These are phyloP conservation scores for Cercospora citrullina DNA, from an alignment of 2,329 filamentous ascomycete species.

Conservation along the genomic window DNA sequence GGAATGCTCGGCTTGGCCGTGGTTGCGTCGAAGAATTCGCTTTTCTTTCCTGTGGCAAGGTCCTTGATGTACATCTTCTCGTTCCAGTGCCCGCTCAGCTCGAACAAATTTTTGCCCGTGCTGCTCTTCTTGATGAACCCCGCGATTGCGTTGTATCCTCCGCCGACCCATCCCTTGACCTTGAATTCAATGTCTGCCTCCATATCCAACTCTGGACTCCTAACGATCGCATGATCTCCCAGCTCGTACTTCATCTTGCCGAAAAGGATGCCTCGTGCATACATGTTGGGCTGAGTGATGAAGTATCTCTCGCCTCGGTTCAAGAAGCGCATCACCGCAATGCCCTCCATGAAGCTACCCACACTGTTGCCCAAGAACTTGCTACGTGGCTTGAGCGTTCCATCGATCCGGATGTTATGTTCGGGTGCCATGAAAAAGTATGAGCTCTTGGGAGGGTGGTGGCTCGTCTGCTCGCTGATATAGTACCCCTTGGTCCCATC, in stretches of 20 bases:
- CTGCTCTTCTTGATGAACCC: conserved; percentile 86
- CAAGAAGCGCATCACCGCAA: conserved; percentile 78
- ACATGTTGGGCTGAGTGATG: conserved; percentile 98
- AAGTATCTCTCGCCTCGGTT: conserved; percentile 91
- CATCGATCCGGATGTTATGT: conserved; percentile 91
- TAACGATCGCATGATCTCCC: conserved; percentile 90
- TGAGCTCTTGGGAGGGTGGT: conserved; percentile 96
- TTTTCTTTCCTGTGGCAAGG: conserved; percentile 78
- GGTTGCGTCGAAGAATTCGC: conserved; percentile 84
- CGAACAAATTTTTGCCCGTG: conserved; percentile 83
- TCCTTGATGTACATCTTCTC: conserved; percentile 93
- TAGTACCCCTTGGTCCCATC: conserved; percentile 89
- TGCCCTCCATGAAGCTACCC: conserved; percentile 96
- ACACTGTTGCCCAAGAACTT: conserved; percentile 96
- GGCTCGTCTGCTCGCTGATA: conserved; percentile 94
- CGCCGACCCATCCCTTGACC: conserved; percentile 94
- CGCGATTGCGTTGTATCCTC: conserved; percentile 93
- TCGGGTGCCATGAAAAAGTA: conserved; percentile 98
- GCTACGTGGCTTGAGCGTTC: conserved; percentile 89
- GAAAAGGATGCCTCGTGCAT: conserved; percentile 92
- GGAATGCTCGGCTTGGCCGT: conserved; percentile 75
- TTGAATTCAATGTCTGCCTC: conserved; percentile 96
- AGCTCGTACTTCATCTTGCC: conserved; percentile 99
- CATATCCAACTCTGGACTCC: conserved; percentile 83
- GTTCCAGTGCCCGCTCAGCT: conserved; percentile 90